Evolutionary conservation across 306 rosid genomes (phyloP), one percentile per base, ranked within the genome.

Genomic region (Rosa persica): DNA sequence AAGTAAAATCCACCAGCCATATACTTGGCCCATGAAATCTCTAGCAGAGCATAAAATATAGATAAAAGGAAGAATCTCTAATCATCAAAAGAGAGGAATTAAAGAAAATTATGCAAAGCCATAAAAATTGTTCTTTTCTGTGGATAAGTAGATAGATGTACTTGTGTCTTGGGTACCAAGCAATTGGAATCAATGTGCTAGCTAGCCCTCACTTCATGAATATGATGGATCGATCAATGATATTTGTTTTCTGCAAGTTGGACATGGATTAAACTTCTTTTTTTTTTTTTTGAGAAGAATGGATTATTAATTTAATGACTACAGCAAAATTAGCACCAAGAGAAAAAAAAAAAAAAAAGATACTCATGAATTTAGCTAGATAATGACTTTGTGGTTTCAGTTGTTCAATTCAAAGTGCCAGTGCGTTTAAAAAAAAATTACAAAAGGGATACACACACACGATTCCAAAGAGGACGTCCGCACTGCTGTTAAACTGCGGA

Each of bases 71-170:
- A 64, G 69, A 64, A 30, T 64, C 42, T 64, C n/a, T 13, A 64
- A 64, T 64, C 69, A 64, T 64, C n/a, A 64, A 64, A 6, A 34
- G n/a, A 62, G 39, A 30, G 43, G 6, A 65, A 13, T 36, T 16
- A 20, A 65, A 65, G 46, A 19, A 65, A 65, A 6, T 65, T 65
- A 65, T 65, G 70, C 70, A 65, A 8, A 36, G 70, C 44, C 44
- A 65, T 65, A 20, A 65, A 36, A 65, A 15, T 65, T 60, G 64
- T 69, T 69, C 72, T 75, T 60, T 68, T 43, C n/a, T 47, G 70
- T 65, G 49, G 84, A 81, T 81, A 75, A 81, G 73, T 70, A 49
- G 77, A 68, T 57, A 72, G 79, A 74, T 27, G 75, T 15, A 34
- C 12, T 6, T 46, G 22, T 19, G 19, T 47, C 23, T 34, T 58